Conservation (phyloP, 148 eudicot genomes). For the Drosera capensis region DNA sequence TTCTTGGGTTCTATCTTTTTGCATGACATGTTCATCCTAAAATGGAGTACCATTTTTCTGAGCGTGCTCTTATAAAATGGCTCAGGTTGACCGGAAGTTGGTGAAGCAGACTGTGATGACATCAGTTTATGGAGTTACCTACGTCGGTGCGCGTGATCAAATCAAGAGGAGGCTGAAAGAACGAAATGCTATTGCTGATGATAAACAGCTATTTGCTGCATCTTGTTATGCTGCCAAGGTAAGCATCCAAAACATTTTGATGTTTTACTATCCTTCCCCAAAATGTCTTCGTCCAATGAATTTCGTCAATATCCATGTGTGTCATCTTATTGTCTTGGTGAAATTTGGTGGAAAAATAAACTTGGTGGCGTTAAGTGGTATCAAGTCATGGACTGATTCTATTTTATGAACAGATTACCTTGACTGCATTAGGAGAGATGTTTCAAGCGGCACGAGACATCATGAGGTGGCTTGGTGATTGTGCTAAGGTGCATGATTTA, state of each 20-base stretch:
- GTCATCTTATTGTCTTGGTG: too few relatives aligned
- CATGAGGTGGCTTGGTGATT: constrained; percentile 97
- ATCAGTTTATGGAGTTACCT: constrained; percentile 96
- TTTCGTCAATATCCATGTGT: too few relatives aligned
- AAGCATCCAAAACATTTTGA: too few relatives aligned
- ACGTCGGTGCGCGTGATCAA: constrained; percentile 93
- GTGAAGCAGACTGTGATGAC: constrained; percentile 99
- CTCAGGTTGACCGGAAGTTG: constrained; percentile 94
- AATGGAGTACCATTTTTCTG: too few relatives aligned
- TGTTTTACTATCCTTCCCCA: too few relatives aligned
- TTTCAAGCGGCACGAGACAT: constrained; percentile 91
- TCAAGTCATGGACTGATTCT: constrained; percentile 2
- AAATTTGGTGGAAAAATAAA: too few relatives aligned
- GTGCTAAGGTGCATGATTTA: constrained; percentile 99
- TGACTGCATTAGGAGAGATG: constrained; percentile 88
- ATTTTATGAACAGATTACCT: constrained; percentile 41
- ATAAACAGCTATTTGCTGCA: constrained; percentile 53
- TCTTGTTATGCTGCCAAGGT: constrained; percentile 94
- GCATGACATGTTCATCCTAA: too few relatives aligned
- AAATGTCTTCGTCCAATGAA: too few relatives aligned
- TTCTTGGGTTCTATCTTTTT: too few relatives aligned
- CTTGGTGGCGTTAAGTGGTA: neutral
- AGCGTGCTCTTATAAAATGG: too few relatives aligned
- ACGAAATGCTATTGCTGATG: constrained; percentile 47
- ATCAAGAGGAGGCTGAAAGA: constrained; percentile 87